These are phyloP conservation scores for Coemansia sp. DNA, from an alignment of 192 early-diverging fungal species.

Conservation along the genomic window DNA sequence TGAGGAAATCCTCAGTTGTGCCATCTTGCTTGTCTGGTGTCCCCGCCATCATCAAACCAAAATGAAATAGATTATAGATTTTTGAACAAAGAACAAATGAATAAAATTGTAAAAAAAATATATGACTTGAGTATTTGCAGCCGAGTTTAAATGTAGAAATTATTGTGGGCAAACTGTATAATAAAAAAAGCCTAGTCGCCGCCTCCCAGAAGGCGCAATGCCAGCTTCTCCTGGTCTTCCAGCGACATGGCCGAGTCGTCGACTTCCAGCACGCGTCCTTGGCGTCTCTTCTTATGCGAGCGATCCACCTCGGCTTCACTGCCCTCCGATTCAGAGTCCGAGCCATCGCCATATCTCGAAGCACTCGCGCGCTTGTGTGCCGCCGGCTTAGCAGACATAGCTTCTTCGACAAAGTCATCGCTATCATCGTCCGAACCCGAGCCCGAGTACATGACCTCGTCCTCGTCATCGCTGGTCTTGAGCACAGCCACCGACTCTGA, in stretches of 20 bases:
- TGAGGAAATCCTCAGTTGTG: constrained; percentile 39
- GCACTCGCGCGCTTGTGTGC: not conserved
- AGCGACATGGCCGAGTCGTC: constrained; percentile 46
- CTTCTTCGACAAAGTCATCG: constrained; percentile 25
- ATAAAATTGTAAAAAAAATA: not conserved
- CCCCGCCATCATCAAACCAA: constrained; percentile 7
- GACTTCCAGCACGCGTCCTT: constrained; percentile 38
- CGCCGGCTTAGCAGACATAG: constrained; percentile 13
- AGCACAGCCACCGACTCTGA: constrained; percentile 23
- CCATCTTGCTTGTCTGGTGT: constrained; percentile 4
- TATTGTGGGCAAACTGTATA: not conserved
- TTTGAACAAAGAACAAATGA: not conserved
- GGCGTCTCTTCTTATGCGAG: constrained; percentile 8
- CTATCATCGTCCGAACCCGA: no score
- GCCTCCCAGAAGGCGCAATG: constrained; percentile 46
- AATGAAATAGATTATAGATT: not conserved
- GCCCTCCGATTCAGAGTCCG: constrained; percentile 23
- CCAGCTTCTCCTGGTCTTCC: constrained; percentile 54
- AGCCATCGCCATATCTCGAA: constrained; percentile 19
- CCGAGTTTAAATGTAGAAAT: not conserved
- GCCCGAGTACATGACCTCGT: constrained; percentile 3
- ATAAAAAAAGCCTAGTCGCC: constrained; percentile 13
- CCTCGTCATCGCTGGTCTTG: constrained; percentile 28
- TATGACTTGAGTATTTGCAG: not conserved
- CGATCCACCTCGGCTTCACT: constrained; percentile 10